Evolutionary conservation across 2,329 filamentous ascomycete species (phyloP), one percentile per base, ranked within the genome.

Genomic region (Talaromyces piceae): DNA sequence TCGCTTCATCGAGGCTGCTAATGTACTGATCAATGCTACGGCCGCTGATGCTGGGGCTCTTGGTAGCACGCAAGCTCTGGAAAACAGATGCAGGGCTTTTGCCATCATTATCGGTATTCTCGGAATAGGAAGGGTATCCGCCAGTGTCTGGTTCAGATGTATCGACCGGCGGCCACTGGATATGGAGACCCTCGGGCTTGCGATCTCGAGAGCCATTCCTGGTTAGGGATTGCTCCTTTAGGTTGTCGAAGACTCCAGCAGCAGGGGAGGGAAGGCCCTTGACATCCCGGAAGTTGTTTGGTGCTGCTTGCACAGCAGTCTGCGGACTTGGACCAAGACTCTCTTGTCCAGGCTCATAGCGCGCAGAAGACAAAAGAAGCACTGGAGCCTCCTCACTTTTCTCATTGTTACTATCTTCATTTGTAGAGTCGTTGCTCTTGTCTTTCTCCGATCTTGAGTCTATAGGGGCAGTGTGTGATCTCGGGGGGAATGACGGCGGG

Each of bases 1-100:
- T 82, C 8, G 88, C 87, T 47, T 88, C 80, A 28, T 95, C 89
- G 1, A 95, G 72, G 63, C 88, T 93, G 69, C 83, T 88, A 57
- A 95, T 91, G 63, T 93, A 94, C 56, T 91, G 84, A 58, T 94
- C 87, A 30, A 88, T 79, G 57, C 82, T 88, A 55, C 83, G 80
- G 37, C 77, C 78, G 58, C 80, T 84, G 9, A 78, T 72, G 54
- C 78, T 80, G 41, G 80, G 72, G 59, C 80, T 84, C 49, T 76
- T 71, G 33, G 66, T 74, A 45, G 67, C 73, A 56, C 72, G 77
- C 50, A 76, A 77, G 49, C 82, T 73, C 37, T 69, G 62, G 13
- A 65, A 59, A 1, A 70, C 72, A 3, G 67, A 67, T 27, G 67
- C 63, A 37, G 61, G 67, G 46, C 64, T 63, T 47, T 64, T 59